Evolutionary conservation across 352 stramenopile species (phyloP).

Genomic region (Pythium sp.): DNA sequence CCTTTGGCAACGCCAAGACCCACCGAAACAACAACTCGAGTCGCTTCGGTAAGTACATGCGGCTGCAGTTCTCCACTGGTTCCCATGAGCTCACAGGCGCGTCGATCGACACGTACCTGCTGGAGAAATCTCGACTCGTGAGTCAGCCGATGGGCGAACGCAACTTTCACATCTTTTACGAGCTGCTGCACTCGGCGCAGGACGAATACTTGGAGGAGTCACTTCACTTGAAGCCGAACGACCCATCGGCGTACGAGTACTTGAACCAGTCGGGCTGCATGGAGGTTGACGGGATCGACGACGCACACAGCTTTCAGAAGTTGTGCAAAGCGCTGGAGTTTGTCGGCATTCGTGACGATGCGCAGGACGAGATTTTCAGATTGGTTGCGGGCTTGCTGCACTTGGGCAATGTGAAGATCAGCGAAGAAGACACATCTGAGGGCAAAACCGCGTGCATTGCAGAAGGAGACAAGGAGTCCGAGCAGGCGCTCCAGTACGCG

Average conservation of each 20-base stretch:
- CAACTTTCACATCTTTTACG: conserved; percentile 89
- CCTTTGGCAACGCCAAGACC: conserved; percentile 88
- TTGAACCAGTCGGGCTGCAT: conserved; percentile 79
- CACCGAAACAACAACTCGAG: conserved; percentile 90
- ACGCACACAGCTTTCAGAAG: conserved; percentile 61
- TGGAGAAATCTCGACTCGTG: conserved; percentile 84
- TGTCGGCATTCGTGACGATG: conserved; percentile 63
- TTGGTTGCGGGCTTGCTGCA: conserved; percentile 72
- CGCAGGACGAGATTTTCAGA: conserved; percentile 72
- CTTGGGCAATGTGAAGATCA: conserved; percentile 78
- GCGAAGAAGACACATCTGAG: conserved; percentile 65
- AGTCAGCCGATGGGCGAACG: conserved; percentile 71
- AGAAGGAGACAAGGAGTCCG: conserved; percentile 38
- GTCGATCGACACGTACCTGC: conserved; percentile 79
- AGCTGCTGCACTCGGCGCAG: conserved; percentile 66
- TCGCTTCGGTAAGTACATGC: conserved; percentile 92
- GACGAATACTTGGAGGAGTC: conserved; percentile 41
- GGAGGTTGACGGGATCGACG: conserved; percentile 67
- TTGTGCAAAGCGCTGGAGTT: conserved; percentile 67
- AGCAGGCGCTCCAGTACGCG: conserved; percentile 43
- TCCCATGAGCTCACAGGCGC: conserved; percentile 74
- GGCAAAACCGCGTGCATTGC: conserved; percentile 69
- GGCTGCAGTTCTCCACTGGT: conserved; percentile 70
- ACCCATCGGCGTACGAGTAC: conserved; percentile 60
- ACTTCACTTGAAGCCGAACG: conserved; percentile 56